Evolutionary conservation across 176 grass and related monocot species (phyloP).

Genomic region (Coix lacrymajobi): DNA sequence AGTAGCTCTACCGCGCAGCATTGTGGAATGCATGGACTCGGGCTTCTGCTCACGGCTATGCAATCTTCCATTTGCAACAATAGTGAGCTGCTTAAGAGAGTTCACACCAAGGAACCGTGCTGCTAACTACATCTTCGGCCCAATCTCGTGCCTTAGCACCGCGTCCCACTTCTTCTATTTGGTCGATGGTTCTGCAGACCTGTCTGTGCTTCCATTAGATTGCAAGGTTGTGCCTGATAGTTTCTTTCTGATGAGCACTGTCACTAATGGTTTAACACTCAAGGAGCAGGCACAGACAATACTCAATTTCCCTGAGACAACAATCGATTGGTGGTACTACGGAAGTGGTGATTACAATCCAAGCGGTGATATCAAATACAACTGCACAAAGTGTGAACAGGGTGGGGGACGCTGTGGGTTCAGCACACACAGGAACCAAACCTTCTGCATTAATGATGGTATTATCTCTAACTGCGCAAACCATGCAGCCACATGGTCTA

Average conservation of each 20-base stretch:
- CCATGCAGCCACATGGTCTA: not conserved
- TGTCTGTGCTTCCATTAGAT: not conserved
- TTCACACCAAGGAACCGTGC: not conserved
- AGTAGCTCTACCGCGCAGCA: not conserved
- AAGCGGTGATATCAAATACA: not conserved
- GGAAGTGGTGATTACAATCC: not conserved
- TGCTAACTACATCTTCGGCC: not conserved
- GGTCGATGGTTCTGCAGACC: accelerated
- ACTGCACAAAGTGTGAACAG: not conserved
- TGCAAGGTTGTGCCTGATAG: not conserved
- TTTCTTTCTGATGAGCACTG: not conserved
- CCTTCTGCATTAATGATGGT: constrained; percentile 18
- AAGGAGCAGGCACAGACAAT: not conserved
- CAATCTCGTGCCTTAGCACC: not conserved
- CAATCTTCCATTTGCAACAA: not conserved
- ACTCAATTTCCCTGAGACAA: not conserved
- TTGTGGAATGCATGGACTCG: not conserved
- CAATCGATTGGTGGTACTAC: not conserved
- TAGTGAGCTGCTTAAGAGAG: constrained; percentile 26
- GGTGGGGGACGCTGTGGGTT: constrained; percentile 4
- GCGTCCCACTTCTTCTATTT: not conserved
- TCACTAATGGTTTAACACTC: not conserved
- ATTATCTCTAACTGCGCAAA: constrained; percentile 1
- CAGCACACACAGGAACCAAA: not conserved
- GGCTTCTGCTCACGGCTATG: not conserved